A percentile compares a stretch with the other conserved stretches of the same genome.
Conservation (phyloP, 148 eudicot species). For the Rhododendron williamsianum region DNA sequence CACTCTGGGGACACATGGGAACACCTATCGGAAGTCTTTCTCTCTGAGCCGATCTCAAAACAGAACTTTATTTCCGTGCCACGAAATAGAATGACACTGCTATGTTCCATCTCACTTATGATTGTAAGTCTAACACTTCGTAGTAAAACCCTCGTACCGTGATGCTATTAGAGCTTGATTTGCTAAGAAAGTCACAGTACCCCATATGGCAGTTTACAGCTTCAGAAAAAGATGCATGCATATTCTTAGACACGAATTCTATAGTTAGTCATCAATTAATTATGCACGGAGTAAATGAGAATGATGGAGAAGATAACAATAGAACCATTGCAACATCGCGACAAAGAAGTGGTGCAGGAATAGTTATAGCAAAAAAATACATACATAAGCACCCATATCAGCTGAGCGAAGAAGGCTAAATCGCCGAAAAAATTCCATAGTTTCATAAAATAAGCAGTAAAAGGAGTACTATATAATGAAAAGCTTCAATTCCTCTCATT, state of each 20-base stretch:
- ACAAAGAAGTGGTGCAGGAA: too few species aligned
- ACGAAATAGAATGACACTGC: background rate
- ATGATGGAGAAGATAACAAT: too few species aligned
- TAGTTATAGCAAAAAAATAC: background rate
- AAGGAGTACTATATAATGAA: background rate
- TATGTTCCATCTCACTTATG: background rate
- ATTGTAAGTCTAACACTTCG: background rate
- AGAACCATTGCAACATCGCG: too few species aligned
- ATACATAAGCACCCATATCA: too few species aligned
- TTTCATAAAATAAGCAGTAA: background rate
- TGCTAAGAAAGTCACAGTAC: too few species aligned
- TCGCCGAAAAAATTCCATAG: background rate
- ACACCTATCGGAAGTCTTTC: too few species aligned
- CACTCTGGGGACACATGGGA: too few species aligned
- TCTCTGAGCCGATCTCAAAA: background rate
- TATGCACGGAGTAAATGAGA: background rate
- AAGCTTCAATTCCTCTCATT: background rate
- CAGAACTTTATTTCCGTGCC: background rate
- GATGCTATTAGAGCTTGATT: background rate
- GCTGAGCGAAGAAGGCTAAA: background rate
- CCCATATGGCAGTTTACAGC: too few species aligned
- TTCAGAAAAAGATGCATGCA: too few species aligned
- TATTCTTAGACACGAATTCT: too few species aligned
- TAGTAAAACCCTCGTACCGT: background rate
- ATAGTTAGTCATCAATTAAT: too few species aligned